Base-by-base conservation (phyloP, 2,329 filamentous ascomycete genomes). In the Aspergillus caelatus region DNA sequence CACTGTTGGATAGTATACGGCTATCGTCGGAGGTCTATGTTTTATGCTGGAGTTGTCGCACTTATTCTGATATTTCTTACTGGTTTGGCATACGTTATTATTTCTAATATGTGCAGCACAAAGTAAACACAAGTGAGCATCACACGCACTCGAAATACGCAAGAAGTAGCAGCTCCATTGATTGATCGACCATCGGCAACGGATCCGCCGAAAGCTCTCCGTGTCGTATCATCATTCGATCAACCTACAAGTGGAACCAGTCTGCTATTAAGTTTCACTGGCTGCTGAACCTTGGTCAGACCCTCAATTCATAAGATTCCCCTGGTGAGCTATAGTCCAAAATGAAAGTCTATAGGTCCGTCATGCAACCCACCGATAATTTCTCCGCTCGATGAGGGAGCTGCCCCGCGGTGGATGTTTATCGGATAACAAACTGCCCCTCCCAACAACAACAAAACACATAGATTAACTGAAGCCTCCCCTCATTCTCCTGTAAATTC, bases 221-320 rank as follows among this genome's bases (percentile, higher is more conserved):
- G 60, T 57, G 55, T 43, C 60, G 43, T 32, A 41, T 41, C 53
- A 52, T 57, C 32, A 61, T 61, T 61, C 48, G 60, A 57, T 58
- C 36, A 58, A 21, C 23, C 16, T 30, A 4, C 32, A 28, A 26
- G 60, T 62, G 60, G 60, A 62, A 52, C 60, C 54, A 34, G 16
- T n/a, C 3, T 28, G 8, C 59, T 28, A 54, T n/a, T 32, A 30
- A 50, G 53, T 57, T 32, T 61, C 43, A 56, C 52, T 61, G 59
- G 53, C 59, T 34, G n/a, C 19, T 26, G 14, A 11, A 16, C 30
- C 30, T 19, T 28, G 34, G 21, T 50, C 43, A 21, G 19, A 45
- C 52, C 52, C 48, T 26, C 50, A 41, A 41, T 28, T 41, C 32
- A 60, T 6, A 16, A 30, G 14, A 2, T 34, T 11, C 30, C 52